A percentile compares a stretch with the other conserved stretches of the same genome.
Evolutionary conservation across 2,329 filamentous ascomycete species (phyloP).

Genomic region (Penicillium digitatum): DNA sequence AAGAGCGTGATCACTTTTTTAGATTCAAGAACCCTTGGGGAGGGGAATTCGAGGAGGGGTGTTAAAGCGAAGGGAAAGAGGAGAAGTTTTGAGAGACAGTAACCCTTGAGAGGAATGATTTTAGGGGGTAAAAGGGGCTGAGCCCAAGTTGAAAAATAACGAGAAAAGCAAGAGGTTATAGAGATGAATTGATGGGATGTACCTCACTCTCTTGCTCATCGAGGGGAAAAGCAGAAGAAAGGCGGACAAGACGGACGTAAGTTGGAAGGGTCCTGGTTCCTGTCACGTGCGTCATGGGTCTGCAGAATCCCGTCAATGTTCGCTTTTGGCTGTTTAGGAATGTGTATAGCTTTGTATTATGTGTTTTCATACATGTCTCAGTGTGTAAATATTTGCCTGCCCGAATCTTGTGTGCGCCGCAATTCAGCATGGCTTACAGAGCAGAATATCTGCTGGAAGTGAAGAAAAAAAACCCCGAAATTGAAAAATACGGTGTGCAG

Average conservation of each 20-base stretch:
- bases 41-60: constrained; percentile 21
- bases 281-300: constrained; percentile 38
- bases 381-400: background rate
- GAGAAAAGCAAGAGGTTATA: constrained; percentile 3
- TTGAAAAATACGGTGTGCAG: constrained; percentile 4
- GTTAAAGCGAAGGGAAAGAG: constrained; percentile 25
- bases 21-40: constrained; percentile 13
- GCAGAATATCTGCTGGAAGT: background rate
- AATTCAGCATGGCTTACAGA: background rate
- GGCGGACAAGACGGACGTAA: constrained; percentile 15
- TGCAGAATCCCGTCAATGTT: constrained; percentile 19
- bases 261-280: constrained; percentile 26
- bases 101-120: constrained; percentile 11
- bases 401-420: background rate
- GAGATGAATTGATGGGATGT: constrained; percentile 22
- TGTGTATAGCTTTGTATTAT: background rate
- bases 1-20: constrained; percentile 17
- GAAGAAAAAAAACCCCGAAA: background rate
- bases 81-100: constrained; percentile 13
- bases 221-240: constrained; percentile 28
- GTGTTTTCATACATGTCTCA: background rate
- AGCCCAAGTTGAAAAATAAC: constrained; percentile 1
- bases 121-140: background rate
- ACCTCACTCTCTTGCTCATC: constrained; percentile 16
- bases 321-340: background rate